phyloP scores from a whole-genome alignment of 2,329 filamentous ascomycete genomes.

The Setomelanomma holmii region DNA sequence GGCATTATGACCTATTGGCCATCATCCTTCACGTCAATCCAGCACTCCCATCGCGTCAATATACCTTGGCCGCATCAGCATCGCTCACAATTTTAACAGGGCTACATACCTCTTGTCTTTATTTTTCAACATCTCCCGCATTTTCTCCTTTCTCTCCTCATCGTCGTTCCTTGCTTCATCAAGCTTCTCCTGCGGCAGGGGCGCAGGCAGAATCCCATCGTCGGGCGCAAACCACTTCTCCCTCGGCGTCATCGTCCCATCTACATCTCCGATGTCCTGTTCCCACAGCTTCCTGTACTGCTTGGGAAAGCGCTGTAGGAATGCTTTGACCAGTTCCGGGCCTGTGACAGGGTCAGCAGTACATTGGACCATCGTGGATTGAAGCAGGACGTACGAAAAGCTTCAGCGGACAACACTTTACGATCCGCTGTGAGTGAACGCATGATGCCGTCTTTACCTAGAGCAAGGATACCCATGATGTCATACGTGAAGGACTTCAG shows the following conservation, averaged over 20 bases:
- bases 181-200: constrained; percentile 3
- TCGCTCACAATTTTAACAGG: neutral
- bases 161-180: constrained; percentile 4
- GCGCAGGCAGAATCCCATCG: constrained; percentile 3
- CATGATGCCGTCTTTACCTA: constrained; percentile 13
- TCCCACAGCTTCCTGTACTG: neutral
- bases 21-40: neutral
- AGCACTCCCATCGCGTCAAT: neutral
- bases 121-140: constrained; percentile 1
- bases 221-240: constrained; percentile 10
- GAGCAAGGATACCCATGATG: constrained; percentile 7
- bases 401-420: constrained; percentile 5
- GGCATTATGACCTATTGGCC: neutral
- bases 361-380: no score
- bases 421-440: constrained; percentile 13
- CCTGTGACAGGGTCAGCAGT: no score
- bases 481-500: constrained; percentile 7
- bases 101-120: constrained; percentile 1
- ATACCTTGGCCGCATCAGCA: neutral
- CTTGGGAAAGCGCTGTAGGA: neutral
- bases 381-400: neutral
- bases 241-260: constrained; percentile 7
- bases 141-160: constrained; percentile 3
- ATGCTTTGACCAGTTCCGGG: constrained; percentile 4
- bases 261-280: neutral